These are phyloP conservation scores for Penstemon newberryi DNA, from an alignment of 257 asterid species.

Conservation along the genomic window DNA sequence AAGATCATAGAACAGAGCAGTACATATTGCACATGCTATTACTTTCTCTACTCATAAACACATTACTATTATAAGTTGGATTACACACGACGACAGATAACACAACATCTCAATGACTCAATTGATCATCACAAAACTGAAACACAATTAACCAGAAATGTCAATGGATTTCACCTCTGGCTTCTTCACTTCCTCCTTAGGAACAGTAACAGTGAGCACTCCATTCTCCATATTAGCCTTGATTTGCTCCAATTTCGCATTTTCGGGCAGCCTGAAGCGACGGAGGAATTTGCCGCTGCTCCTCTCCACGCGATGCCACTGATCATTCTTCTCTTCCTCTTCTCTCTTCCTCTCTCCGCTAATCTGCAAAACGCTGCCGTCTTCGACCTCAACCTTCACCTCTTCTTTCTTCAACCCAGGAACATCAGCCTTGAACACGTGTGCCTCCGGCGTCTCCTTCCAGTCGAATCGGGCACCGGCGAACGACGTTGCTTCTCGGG, in stretches of 20 bases:
- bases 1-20: no score
- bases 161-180: constrained; percentile 1
- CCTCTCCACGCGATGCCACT: constrained; percentile 14
- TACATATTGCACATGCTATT: no score
- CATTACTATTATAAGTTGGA: no score
- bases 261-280: constrained; percentile 11
- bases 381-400: constrained; percentile 15
- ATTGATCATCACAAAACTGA: no score
- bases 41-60: no score
- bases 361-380: constrained; percentile 2
- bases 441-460: constrained; percentile 13
- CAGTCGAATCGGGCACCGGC: constrained; percentile 14
- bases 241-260: constrained; percentile 8
- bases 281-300: constrained; percentile 14
- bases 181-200: constrained; percentile 12
- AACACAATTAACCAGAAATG: constrained; percentile 2
- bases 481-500: constrained; percentile 11
- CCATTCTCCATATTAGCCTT: constrained; percentile 11
- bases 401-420: constrained; percentile 21
- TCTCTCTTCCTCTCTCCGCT: constrained; percentile 15
- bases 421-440: constrained; percentile 10
- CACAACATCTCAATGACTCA: no score
- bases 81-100: no score
- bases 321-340: constrained; percentile 12
- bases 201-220: constrained; percentile 19